Evolutionary conservation across 768 basidiomycete genomes (phyloP).

Genomic region (Boletus rubescentipes): DNA sequence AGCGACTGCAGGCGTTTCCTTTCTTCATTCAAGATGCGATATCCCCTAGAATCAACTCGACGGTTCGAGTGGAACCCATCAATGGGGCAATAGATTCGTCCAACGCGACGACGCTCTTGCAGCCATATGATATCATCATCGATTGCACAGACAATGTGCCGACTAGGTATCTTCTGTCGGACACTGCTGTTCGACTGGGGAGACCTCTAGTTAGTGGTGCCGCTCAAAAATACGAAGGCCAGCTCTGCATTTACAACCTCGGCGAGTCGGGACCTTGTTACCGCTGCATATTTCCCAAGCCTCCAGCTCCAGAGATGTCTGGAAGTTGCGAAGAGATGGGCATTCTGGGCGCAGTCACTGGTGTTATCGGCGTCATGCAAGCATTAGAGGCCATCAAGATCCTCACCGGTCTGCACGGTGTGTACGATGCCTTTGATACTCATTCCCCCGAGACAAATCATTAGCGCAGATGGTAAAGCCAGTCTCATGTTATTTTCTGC

Average conservation of each 20-base stretch:
- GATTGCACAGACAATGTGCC: slow-evolving; percentile 96
- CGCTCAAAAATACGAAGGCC: slow-evolving; percentile 83
- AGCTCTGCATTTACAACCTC: slow-evolving; percentile 74
- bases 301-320: slow-evolving; percentile 59
- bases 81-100: slow-evolving; percentile 50
- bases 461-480: slow-evolving; percentile 52
- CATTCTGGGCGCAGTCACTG: slow-evolving; percentile 85
- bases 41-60: slow-evolving; percentile 69
- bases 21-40: slow-evolving; percentile 1
- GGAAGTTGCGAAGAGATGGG: slow-evolving; percentile 89
- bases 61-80: slow-evolving; percentile 56
- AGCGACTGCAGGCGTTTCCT: neutral
- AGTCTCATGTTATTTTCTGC: slow-evolving; percentile 75
- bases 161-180: slow-evolving; percentile 91
- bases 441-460: slow-evolving; percentile 2
- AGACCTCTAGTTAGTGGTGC: slow-evolving; percentile 92
- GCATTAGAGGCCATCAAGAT: slow-evolving; percentile 87
- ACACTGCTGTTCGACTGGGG: slow-evolving; percentile 70
- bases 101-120: slow-evolving; percentile 65
- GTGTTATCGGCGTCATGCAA: slow-evolving; percentile 86
- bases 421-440: slow-evolving; percentile 5
- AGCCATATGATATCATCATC: slow-evolving; percentile 70
- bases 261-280: slow-evolving; percentile 81
- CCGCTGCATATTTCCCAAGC: slow-evolving; percentile 86
- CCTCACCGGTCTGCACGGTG: slow-evolving; percentile 66